Evolutionary conservation across 2,329 filamentous ascomycete species (phyloP), one percentile per base, ranked within the genome.

Genomic region (Myrmaecium sp.): DNA sequence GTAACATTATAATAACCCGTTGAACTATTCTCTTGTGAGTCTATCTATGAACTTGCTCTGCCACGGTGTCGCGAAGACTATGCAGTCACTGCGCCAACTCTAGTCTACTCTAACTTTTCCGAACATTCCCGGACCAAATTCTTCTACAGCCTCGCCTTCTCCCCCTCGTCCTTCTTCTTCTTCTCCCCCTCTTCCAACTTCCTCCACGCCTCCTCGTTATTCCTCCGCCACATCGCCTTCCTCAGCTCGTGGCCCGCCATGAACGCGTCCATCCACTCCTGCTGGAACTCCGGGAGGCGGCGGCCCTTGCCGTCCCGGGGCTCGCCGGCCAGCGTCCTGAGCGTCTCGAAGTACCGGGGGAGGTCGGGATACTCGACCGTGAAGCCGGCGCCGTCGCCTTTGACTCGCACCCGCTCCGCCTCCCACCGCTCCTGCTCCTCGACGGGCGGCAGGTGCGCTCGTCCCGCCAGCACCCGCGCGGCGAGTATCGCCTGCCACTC

Each of bases 401-500:
- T 62, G 5, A 43, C 39, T 12, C 47, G 47, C 7, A 75, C 60
- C 0, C 69, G 51, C 3, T 69, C 60, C 2, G 41, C 38, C 36
- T 76, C 71, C 72, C 71, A 76, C 12, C 38, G 42, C 17, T 51
- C 38, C 52, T 68, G 66, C 29, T 63, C 64, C 8, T 52, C 47
- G 0, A 49, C 13, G 0, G 58, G 35, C 0, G 71, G 72, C 2
- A 74, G 45, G 1, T 36, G 47, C 0, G 58, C 60, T 2, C 66
- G 54, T 0, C 66, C 66, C 0, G 70, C 62, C 0, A 75, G 53
- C 2, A 72, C 45, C 0, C 70, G 54, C 2, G 71, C 70, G 0
- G 63, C 66, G 2, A 67, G 56, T 0, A 75, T 69, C 5, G 69
- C 69, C 39, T 76, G 71, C 66, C 68, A 75, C 47, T 76, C 72